Evolutionary conservation across 768 basidiomycete genomes (phyloP), one percentile per base, ranked within the genome.

Genomic region (Stropharia rugosoannulata): DNA sequence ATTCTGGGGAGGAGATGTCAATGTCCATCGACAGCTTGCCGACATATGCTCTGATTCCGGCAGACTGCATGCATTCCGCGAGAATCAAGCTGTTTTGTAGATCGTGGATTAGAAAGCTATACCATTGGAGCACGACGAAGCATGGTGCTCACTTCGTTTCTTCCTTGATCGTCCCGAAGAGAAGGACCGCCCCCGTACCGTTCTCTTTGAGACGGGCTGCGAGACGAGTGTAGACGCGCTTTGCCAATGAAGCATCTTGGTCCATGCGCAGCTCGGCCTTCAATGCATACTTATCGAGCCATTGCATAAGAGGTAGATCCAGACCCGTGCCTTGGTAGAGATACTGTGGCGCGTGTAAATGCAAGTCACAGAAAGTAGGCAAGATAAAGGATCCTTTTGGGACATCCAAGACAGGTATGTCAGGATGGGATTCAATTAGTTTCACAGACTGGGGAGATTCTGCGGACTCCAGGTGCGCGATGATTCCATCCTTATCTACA

Each of bases 301-400:
- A 93, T 60, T 91, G 70, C 85, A 93, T 86, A 37, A 94, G 71
- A 4, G 92, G 89, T 2, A 93, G 78, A 67, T 95, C 89, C 4
- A 95, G 77, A 0, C 93, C 93, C 1, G 84, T 92, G 2, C 94
- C 94, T 54, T 92, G 87, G 57, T 93, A 95, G 35, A 94, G 75
- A 66, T 89, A 94, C 66, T 95, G 94, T 1, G 93, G 90, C 0
- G 93, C 92, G 66, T 95, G 93, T 0, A 94, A 77, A 65, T 95
- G 93, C 4, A 92, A 75, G 68, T 95, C 93, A 54, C 81, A 84
- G 68, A 93, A 95, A 0, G 85, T 82, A 1, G 93, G 90, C n/a
- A 89, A 59, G 40, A 94, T 55, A 64, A 94, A 91, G 50, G 73
- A 78, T n/a, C 85, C 84, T 8, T 52, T 29, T 2, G 81, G 80